Percentiles rank a stretch among this genome's conserved stretches.
Conservation (phyloP, 2,329 filamentous ascomycete species). For the Ascochyta clinopodiicola region DNA sequence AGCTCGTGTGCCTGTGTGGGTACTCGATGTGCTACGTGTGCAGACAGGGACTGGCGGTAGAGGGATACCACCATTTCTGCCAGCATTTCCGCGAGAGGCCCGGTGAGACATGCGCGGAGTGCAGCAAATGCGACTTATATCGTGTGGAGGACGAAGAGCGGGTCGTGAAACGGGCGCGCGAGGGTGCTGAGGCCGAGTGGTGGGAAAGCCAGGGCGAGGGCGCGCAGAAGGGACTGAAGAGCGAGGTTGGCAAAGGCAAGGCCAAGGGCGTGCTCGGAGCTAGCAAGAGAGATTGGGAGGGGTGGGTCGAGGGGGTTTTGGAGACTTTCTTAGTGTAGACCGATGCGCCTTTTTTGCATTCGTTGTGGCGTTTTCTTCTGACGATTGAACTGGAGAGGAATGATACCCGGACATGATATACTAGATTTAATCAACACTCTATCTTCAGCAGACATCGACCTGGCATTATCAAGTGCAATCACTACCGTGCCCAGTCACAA, state of each 20-base stretch:
- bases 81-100: conserved; percentile 89
- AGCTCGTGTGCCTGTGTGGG: conserved; percentile 91
- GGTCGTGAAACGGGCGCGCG: conserved; percentile 50
- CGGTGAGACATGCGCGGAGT: conserved; percentile 77
- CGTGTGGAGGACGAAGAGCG: conserved; percentile 56
- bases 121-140: conserved; percentile 65
- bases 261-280: conserved; percentile 2
- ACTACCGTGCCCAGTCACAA: no score
- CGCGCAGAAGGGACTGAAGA: conserved; percentile 29
- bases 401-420: no score
- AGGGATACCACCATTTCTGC: conserved; percentile 94
- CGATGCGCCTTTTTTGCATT: not conserved
- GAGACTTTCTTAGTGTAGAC: conserved; percentile 26
- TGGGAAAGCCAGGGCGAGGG: conserved; percentile 49
- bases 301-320: conserved; percentile 26
- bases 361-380: no score
- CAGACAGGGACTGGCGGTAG: conserved; percentile 64
- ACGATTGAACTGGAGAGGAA: no score
- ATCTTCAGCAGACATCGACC: no score
- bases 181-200: conserved; percentile 55
- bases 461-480: no score
- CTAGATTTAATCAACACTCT: no score
- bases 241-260: conserved; percentile 27
- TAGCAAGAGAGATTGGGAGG: conserved; percentile 25
- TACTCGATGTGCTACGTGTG: conserved; percentile 99